These are phyloP conservation scores for Paramecium sonneborni DNA, from an alignment of 73 alveolate species.

Conservation along the genomic window DNA sequence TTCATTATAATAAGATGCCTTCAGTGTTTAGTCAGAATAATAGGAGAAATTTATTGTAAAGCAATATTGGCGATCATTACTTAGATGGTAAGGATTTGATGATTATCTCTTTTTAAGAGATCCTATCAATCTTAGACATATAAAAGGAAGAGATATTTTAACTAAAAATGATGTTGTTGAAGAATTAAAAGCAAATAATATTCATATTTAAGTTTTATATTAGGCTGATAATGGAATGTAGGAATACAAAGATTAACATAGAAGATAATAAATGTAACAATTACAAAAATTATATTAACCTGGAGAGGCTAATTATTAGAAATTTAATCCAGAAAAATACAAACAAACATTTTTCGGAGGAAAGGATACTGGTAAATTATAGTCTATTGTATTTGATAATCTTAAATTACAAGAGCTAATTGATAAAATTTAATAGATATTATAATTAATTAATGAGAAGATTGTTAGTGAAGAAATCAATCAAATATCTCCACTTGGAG, in stretches of 20 bases:
- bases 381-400: not conserved
- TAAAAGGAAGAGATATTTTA: slow-evolving; percentile 17
- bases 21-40: not conserved
- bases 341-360: not conserved
- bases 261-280: not conserved
- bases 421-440: not conserved
- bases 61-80: slow-evolving; percentile 31
- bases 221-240: slow-evolving; percentile 10
- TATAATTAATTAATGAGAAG: not conserved
- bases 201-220: not conserved
- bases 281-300: not conserved
- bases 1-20: not conserved
- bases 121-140: not conserved
- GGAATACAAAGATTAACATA: not conserved
- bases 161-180: slow-evolving; percentile 40
- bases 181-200: not conserved
- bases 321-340: slow-evolving; percentile 23
- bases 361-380: not conserved
- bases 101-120: slow-evolving; percentile 14
- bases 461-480: not conserved
- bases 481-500: not conserved
- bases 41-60: slow-evolving; percentile 6
- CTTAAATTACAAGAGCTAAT: not conserved
- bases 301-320: slow-evolving; percentile 2
- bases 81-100: slow-evolving; percentile 54